phyloP scores from a whole-genome alignment of 2,329 filamentous ascomycete genomes.

The Purpureocillium takamizusanense region DNA sequence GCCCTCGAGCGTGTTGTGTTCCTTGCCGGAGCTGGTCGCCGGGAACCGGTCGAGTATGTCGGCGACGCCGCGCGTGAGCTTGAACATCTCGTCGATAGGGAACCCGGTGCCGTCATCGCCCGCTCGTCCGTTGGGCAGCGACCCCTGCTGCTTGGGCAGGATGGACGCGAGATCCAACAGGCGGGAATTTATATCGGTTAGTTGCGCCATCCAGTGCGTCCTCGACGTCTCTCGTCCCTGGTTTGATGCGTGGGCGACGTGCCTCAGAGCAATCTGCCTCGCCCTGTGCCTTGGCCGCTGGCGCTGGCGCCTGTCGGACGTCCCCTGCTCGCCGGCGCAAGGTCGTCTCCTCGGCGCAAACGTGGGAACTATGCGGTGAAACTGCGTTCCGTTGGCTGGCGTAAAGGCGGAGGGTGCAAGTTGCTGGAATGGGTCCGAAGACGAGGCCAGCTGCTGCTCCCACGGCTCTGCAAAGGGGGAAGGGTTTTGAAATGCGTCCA shows the following conservation, averaged over 20 bases:
- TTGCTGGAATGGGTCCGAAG: constrained; percentile 5
- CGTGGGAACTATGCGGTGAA: constrained; percentile 5
- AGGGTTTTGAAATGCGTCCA: constrained; percentile 8
- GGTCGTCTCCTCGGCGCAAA: constrained; percentile 6
- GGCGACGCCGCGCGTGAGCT: constrained; percentile 26
- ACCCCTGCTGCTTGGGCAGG: constrained; percentile 19
- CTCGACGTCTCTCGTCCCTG: constrained; percentile 12
- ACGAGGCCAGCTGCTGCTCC: constrained; percentile 9
- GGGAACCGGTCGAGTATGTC: constrained; percentile 22
- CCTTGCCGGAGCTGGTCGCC: constrained; percentile 3
- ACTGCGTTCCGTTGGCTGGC: neutral
- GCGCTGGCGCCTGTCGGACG: constrained; percentile 13
- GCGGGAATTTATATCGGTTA: constrained; percentile 27
- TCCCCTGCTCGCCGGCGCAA: constrained; percentile 15
- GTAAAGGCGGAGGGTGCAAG: neutral
- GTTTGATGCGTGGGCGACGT: constrained; percentile 11
- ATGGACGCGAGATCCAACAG: constrained; percentile 26
- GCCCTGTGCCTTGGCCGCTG: constrained; percentile 16
- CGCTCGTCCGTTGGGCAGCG: constrained; percentile 12
- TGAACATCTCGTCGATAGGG: constrained; percentile 31
- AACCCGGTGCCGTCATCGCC: constrained; percentile 18
- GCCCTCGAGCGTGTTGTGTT: constrained; percentile 13
- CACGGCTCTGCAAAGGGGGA: constrained; percentile 14
- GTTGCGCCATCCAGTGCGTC: constrained; percentile 28
- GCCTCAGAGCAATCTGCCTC: constrained; percentile 22